Base-by-base conservation (phyloP, 768 basidiomycete genomes). In the Phaeotremella skinneri region DNA sequence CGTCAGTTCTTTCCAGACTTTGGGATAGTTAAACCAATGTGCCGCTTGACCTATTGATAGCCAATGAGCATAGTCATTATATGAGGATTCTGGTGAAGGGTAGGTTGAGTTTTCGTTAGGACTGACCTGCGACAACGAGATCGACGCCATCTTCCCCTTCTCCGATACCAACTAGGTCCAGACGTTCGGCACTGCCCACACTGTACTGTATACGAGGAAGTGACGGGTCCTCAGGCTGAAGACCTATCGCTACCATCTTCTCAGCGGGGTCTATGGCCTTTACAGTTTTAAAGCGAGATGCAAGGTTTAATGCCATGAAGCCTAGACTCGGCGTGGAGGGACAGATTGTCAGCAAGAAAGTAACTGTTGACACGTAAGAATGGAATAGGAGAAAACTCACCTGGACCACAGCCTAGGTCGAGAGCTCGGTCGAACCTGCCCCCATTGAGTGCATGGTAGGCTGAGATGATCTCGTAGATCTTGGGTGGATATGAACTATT, bases 321-420 rank as follows among this genome's bases (percentile, higher is more conserved):
- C 89, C 88, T 88, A 32, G 17, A 48, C 11, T 20, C 17, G 27
- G 21, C 2, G 7, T 55, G n/a, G n/a, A n/a, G n/a, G n/a, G n/a
- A n/a, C n/a, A n/a, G n/a, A n/a, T n/a, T n/a, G n/a, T n/a, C n/a
- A n/a, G n/a, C n/a, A n/a, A n/a, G n/a, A n/a, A n/a, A n/a, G n/a
- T n/a, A n/a, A n/a, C n/a, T n/a, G n/a, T n/a, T n/a, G n/a, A n/a
- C n/a, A n/a, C n/a, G n/a, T n/a, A n/a, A n/a, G n/a, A n/a, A n/a
- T n/a, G n/a, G n/a, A n/a, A n/a, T n/a, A n/a, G n/a, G n/a, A n/a
- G n/a, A n/a, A n/a, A 13, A 69, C 79, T 11, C 57, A 87, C 89
- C 87, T n/a, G 90, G 88, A 26, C 90, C 89, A 76, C 90, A 91
- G 3, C 90, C 89, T 1, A 90, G 72, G 66, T 92, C 90, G 0